Evolutionary conservation across 2,329 filamentous ascomycete species (phyloP).

Genomic region (Paecilomyces dactylethromorphus): DNA sequence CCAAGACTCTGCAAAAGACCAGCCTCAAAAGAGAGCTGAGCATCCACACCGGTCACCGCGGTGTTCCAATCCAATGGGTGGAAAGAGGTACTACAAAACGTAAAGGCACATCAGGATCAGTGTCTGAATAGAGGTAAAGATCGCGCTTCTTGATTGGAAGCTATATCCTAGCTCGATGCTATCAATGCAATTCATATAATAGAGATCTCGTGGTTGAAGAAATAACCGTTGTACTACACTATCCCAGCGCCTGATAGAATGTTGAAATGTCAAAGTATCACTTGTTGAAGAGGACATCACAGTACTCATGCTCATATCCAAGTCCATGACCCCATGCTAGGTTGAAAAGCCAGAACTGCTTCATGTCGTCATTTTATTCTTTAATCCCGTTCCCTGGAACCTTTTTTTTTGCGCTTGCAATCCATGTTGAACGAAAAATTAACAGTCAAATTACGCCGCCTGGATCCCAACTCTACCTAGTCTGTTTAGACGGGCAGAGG

Average conservation of each 20-base stretch:
- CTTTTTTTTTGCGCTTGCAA: background rate
- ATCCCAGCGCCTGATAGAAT: background rate
- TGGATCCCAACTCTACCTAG: background rate
- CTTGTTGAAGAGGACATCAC: background rate
- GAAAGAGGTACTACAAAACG: background rate
- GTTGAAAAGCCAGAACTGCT: background rate
- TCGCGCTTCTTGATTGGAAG: background rate
- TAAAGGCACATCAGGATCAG: background rate
- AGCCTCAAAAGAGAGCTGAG: background rate
- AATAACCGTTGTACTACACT: background rate
- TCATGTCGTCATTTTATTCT: background rate
- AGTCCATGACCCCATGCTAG: background rate
- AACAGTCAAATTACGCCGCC: background rate
- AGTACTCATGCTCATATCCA: background rate
- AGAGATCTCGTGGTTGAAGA: background rate
- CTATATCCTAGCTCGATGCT: background rate
- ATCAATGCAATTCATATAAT: background rate
- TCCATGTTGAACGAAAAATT: background rate
- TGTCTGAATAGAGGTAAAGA: background rate
- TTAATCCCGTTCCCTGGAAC: background rate
- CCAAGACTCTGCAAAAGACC: background rate
- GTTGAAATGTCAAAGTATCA: background rate
- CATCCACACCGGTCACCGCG: background rate
- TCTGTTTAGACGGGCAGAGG: slow-evolving; percentile 62
- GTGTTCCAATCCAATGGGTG: background rate